Base-by-base conservation (phyloP, 78 protist species). In the Dictyostelium purpureum region DNA sequence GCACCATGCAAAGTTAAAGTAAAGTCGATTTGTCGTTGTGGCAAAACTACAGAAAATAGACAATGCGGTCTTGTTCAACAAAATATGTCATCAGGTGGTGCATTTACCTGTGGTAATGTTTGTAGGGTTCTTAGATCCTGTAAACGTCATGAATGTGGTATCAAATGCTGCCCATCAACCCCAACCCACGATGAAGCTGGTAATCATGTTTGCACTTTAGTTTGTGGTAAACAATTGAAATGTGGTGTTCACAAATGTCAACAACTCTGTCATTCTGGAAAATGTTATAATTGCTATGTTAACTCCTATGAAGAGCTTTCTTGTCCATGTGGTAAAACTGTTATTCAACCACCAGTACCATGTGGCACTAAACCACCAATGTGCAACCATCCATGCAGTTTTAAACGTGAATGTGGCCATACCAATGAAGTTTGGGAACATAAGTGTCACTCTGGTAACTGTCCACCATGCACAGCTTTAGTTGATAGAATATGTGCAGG, bases 251-350 rank as follows among this genome's bases (percentile, higher is more conserved):
- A 94, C 38, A 38, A 47, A 61, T 94, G 96, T 51, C 90, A 88
- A 47, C 65, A 67, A 40, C 88, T 89, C 21, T 94, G 96, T 54
- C 96, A 94, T 43, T 49, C 45, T 26, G 94, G 94, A 26, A 78
- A 66, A 63, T 94, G 96, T 54, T 76, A 74, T 19, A 76, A 31
- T 31, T 94, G 96, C 19, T 38, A 74, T 11, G 38, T 65, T 45
- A 73, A 85, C 83, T 45, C 47, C 18, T 76, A 77, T 56, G 85
- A 88, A 11, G 94, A 77, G 4, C 31, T 78, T 2, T 9, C 87
- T 6, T 94, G 96, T 56, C 79, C 66, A 16, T 94, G 96, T 83
- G 96, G 96, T 33, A 70, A 74, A 52, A 88, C 96, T 9, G 74
- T 77, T 6, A 24, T 94, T 31, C 61, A 47, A 24, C 94, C 94